phyloP scores from a whole-genome alignment of 768 basidiomycete genomes.

The Leccinum variicolor region DNA sequence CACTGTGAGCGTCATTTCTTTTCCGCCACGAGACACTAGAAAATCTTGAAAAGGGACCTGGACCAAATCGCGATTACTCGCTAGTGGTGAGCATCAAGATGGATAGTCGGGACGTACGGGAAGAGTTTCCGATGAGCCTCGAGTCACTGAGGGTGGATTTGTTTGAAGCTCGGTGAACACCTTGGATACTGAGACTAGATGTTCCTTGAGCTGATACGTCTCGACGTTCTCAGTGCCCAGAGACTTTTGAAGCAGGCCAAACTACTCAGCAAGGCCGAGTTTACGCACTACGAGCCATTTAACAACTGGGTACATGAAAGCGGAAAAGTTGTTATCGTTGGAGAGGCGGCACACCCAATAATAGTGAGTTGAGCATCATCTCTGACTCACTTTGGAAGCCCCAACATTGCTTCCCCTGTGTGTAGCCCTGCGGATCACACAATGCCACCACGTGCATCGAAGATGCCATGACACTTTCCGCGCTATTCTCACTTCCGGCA shows the following conservation, averaged over 20 bases:
- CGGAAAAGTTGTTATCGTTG: constrained; percentile 49
- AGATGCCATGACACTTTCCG: constrained; percentile 58
- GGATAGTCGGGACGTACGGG: neutral
- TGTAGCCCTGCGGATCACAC: constrained; percentile 49
- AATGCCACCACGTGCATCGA: constrained; percentile 49
- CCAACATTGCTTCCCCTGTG: neutral
- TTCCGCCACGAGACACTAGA: neutral
- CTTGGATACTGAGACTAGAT: no score
- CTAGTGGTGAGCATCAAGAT: constrained; percentile 10
- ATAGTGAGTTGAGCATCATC: constrained; percentile 31
- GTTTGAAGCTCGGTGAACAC: constrained; percentile 23
- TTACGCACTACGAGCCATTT: constrained; percentile 34
- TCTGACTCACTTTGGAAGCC: neutral
- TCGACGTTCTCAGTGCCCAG: constrained; percentile 7
- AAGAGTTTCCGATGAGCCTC: constrained; percentile 10
- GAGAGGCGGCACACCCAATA: constrained; percentile 58
- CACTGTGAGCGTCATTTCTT: constrained; percentile 9
- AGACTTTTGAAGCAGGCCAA: constrained; percentile 18
- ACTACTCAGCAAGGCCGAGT: constrained; percentile 25
- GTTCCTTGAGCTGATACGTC: neutral
- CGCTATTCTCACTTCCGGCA: constrained; percentile 51
- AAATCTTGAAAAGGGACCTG: constrained; percentile 6
- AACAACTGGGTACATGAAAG: constrained; percentile 51
- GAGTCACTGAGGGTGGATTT: constrained; percentile 10
- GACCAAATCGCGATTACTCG: constrained; percentile 13